Base-by-base conservation (phyloP, 2,329 filamentous ascomycete genomes). In the Cytospora leucostoma region DNA sequence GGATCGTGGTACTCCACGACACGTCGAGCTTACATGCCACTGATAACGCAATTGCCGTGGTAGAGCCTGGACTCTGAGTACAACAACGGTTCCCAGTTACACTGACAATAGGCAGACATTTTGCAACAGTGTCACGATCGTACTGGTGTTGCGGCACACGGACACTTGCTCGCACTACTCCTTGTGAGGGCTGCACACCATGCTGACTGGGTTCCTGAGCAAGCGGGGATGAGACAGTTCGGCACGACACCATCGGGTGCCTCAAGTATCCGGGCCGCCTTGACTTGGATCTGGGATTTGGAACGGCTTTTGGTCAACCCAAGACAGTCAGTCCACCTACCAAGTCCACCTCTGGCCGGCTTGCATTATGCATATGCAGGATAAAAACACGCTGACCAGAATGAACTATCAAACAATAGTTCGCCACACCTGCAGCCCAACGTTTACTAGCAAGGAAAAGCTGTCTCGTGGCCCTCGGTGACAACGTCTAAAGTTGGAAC, bases 261-360 rank as follows among this genome's bases (percentile, higher is more conserved):
- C 51, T 55, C 51, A 32, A 55, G 50, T 21, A 61, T 38, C 55
- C 59, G 59, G 59, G 59, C 59, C 59, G 59, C 54, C 38, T 34
- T 51, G 40, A 37, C 27, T 37, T 55, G 32, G 47, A 55, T 38
- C 59, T 55, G 40, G n/a, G 33, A 32, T 32, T 61, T 37, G 59
- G 33, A 34, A 21, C 59, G 32, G 51, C 51, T 53, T 61, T 17
- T 21, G 13, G 38, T 61, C 38, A 12, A 13, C 27, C 4, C 27
- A 27, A 27, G 27, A 27, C 27, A 37, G 59, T 27, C 59, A 61
- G 38, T 37, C 53, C 51, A 55, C 33, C 59, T 35, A 53, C 55
- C 47, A 37, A 47, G 37, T 53, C 52, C 58, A 40, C 44, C 47
- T 49, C 32, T 34, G 34, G 58, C 37, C 38, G 12, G 19, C 10